These are phyloP conservation scores for Abortiporus biennis DNA, from an alignment of 1,284 basidiomycete species.

Conservation along the genomic window DNA sequence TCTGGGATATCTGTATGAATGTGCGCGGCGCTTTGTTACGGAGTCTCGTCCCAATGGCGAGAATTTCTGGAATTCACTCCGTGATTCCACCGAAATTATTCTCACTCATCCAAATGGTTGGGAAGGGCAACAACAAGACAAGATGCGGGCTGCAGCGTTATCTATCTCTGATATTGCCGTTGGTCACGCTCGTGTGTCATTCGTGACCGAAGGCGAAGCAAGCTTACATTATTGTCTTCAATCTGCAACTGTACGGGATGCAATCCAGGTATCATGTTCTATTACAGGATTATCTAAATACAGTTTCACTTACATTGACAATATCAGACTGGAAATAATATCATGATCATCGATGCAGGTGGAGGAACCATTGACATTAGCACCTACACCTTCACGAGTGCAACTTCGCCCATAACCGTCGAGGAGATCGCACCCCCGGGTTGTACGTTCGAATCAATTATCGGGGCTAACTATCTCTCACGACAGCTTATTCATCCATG, in stretches of 20 bases:
- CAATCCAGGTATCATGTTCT: slow-evolving; percentile 28
- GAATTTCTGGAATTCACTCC: slow-evolving; percentile 30
- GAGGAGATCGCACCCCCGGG: slow-evolving; percentile 35
- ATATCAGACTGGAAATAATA: slow-evolving; percentile 21
- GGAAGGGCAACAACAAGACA: slow-evolving; percentile 35
- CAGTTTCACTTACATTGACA: slow-evolving; percentile 6
- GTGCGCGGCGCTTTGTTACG: slow-evolving; percentile 38
- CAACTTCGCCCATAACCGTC: slow-evolving; percentile 17
- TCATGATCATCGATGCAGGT: slow-evolving; percentile 52
- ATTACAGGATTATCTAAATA: slow-evolving; percentile 25
- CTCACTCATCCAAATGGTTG: slow-evolving; percentile 40
- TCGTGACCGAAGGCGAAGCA: slow-evolving; percentile 47
- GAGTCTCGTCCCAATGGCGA: slow-evolving; percentile 40
- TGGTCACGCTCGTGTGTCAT: slow-evolving; percentile 29
- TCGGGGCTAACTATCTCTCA: not conserved
- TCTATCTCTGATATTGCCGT: slow-evolving; percentile 23
- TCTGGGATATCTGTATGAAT: slow-evolving; percentile 40
- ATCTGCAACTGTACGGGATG: too few species aligned
- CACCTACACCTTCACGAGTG: slow-evolving; percentile 34
- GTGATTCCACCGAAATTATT: slow-evolving; percentile 27
- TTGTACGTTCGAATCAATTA: slow-evolving; percentile 28
- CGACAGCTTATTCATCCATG: not conserved
- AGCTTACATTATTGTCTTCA: slow-evolving; percentile 44
- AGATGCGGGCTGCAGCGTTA: slow-evolving; percentile 32
- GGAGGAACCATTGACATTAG: slow-evolving; percentile 53